Conservation (phyloP, 176 grass and related monocot genomes). For the Luzula sylvatica region DNA sequence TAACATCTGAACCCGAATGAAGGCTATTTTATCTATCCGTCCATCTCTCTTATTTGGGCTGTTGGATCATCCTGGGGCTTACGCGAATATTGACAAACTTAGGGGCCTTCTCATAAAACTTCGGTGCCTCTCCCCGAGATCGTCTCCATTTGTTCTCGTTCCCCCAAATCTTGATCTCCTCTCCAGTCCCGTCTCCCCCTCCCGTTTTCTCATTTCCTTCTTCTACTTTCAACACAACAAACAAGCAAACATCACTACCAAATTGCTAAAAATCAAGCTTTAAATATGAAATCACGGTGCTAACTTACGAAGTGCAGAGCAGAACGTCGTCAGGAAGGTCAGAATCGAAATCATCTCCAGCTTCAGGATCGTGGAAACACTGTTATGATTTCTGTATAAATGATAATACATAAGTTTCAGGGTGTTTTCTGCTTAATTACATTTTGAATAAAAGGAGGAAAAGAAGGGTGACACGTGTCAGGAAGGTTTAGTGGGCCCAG, state of each 20-base stretch:
- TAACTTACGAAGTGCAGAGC: not conserved
- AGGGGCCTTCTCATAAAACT: constrained; percentile 5
- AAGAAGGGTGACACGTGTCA: too few relatives aligned
- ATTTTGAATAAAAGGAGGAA: too few relatives aligned
- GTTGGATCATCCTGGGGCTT: constrained; percentile 15
- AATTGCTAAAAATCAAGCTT: not conserved
- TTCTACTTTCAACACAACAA: constrained; percentile 5
- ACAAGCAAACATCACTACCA: not conserved
- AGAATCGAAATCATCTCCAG: constrained; percentile 7
- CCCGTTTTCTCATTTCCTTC: constrained; percentile 15
- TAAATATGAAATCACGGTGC: too few relatives aligned
- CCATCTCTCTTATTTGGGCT: constrained; percentile 16
- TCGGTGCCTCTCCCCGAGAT: constrained; percentile 11
- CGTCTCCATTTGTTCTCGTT: constrained; percentile 16
- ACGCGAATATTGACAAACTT: constrained; percentile 17
- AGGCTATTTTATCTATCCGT: too few relatives aligned
- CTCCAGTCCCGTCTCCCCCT: constrained; percentile 9
- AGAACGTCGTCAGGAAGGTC: constrained; percentile 15
- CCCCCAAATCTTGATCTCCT: constrained; percentile 18
- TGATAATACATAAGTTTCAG: too few relatives aligned
- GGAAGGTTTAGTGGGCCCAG: too few relatives aligned
- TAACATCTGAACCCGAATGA: too few relatives aligned
- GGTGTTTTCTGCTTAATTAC: too few relatives aligned
- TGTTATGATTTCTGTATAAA: too few relatives aligned
- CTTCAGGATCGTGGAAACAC: constrained; percentile 22